Evolutionary conservation across 2,329 filamentous ascomycete genomes (phyloP).

Genomic region (Pseudodiploospora longispora): DNA sequence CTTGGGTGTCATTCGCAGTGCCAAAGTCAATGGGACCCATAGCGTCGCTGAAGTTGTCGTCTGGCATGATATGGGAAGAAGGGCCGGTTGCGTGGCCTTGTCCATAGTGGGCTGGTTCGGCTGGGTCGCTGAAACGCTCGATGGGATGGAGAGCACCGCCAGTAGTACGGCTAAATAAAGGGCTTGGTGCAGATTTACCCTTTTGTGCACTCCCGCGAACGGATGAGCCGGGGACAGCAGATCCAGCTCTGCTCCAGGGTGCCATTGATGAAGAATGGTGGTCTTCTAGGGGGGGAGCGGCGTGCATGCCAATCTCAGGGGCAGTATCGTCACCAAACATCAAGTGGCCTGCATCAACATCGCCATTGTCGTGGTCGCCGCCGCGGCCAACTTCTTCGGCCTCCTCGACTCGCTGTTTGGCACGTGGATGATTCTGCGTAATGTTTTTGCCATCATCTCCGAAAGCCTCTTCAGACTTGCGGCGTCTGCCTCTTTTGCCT

Average conservation of each 20-base stretch:
- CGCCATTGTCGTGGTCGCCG: constrained; percentile 5
- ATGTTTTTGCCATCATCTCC: constrained; percentile 23
- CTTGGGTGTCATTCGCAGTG: constrained; percentile 20
- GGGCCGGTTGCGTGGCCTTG: constrained; percentile 26
- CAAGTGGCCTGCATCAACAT: constrained; percentile 20
- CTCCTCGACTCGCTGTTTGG: constrained; percentile 26
- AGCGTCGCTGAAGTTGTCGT: constrained; percentile 17
- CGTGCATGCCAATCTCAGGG: constrained; percentile 64
- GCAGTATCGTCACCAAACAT: constrained; percentile 32
- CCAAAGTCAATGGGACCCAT: constrained; percentile 12
- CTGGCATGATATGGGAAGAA: constrained; percentile 12
- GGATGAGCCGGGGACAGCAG: constrained; percentile 38
- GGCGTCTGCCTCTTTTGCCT: constrained; percentile 25
- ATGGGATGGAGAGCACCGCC: constrained; percentile 31
- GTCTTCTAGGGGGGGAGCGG: constrained; percentile 57
- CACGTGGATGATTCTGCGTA: constrained; percentile 21
- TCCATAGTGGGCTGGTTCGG: constrained; percentile 21
- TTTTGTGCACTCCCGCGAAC: constrained; percentile 33
- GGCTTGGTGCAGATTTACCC: constrained; percentile 23
- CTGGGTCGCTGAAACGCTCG: constrained; percentile 39
- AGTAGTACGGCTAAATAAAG: constrained; percentile 23
- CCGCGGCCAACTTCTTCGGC: constrained; percentile 21
- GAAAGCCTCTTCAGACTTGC: constrained; percentile 37
- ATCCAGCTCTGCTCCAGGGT: constrained; percentile 44
- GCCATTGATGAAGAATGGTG: constrained; percentile 46